Evolutionary conservation across 495 filamentous ascomycete species (phyloP), one percentile per base, ranked within the genome.

Genomic region (Letharia lupina): DNA sequence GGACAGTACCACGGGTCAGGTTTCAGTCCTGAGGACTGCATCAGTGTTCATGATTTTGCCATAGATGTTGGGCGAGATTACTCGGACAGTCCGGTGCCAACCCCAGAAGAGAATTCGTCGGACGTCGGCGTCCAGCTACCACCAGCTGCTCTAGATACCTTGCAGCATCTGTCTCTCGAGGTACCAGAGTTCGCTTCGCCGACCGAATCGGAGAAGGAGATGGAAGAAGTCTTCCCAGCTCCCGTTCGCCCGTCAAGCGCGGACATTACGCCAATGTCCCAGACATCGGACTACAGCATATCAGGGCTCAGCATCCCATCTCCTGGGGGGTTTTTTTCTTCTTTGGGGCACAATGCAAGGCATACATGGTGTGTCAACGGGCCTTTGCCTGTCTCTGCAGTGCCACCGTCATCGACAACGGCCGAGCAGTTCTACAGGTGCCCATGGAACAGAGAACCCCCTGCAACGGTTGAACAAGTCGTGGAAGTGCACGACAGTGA

Each of bases 321-420:
- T 2, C 92, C 92, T 0, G 89, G 91, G 37, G 90, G 89, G 0
- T 96, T 97, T 80, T 97, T 97, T 74, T 87, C 90, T 28, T 91
- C 89, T 0, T 81, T 97, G 23, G 87, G 83, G 20, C 80, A 84
- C 2, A 82, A 85, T 60, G 84, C 86, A 41, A 83, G 91, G 62
- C 85, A 88, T 71, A 94, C 91, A 7, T 97, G 92, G 92, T 75
- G 69, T 61, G 31, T 67, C 40, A 66, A 61, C 16, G 63, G 63
- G 23, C 79, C 80, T 4, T 71, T 79, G 47, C 80, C 82, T 16
- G 74, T 69, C 54, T 70, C 65, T 13, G 76, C 73, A 33, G 77
- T 80, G n/a, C 83, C 82, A 4, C 89, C 89, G 0, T 87, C 90
- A 2, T 91, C 90, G 3, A 89, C 89, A 40, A 90, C 86, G 37